A percentile compares a stretch with the other conserved stretches of the same genome.
Evolutionary conservation across 139 green algal genomes (phyloP).

Genomic region (Chlorella sp.): DNA sequence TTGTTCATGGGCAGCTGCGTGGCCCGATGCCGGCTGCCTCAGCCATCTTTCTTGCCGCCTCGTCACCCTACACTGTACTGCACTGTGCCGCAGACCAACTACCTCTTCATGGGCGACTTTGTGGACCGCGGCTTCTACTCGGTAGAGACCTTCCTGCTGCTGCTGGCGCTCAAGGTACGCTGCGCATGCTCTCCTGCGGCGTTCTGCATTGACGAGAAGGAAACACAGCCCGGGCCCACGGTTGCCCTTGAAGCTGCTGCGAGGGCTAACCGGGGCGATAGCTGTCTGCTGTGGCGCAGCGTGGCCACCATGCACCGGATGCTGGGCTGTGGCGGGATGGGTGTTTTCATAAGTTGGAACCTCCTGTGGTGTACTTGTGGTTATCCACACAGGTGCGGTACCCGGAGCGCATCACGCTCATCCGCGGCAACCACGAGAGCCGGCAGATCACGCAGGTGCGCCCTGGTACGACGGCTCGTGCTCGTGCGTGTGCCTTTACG

Average conservation of each 20-base stretch:
- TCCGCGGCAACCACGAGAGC: constrained; percentile 98
- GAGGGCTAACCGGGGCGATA: neutral
- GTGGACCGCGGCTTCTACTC: constrained; percentile 98
- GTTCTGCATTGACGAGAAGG: too few relatives aligned
- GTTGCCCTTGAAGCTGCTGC: too few relatives aligned
- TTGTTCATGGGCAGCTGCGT: too few relatives aligned
- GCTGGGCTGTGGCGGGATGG: too few relatives aligned
- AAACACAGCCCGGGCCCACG: too few relatives aligned
- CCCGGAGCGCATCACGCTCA: constrained; percentile 95
- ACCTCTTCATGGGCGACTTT: constrained; percentile 99
- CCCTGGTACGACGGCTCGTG: too few relatives aligned
- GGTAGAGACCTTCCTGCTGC: constrained; percentile 98
- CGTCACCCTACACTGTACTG: neutral
- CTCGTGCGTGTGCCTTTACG: too few relatives aligned
- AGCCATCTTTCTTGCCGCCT: too few relatives aligned
- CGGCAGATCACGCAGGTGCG: constrained; percentile 97
- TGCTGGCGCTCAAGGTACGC: constrained; percentile 96
- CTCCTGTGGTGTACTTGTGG: neutral
- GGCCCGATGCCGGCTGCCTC: too few relatives aligned
- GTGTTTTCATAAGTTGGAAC: too few relatives aligned
- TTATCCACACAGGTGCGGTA: constrained; percentile 78
- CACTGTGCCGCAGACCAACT: constrained; percentile 82
- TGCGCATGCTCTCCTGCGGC: neutral
- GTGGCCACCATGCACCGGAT: too few relatives aligned
- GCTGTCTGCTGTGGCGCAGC: neutral